Evolutionary conservation across 1,139 yeast genomes (phyloP).

Genomic region (Hyphopichia burtonii): DNA sequence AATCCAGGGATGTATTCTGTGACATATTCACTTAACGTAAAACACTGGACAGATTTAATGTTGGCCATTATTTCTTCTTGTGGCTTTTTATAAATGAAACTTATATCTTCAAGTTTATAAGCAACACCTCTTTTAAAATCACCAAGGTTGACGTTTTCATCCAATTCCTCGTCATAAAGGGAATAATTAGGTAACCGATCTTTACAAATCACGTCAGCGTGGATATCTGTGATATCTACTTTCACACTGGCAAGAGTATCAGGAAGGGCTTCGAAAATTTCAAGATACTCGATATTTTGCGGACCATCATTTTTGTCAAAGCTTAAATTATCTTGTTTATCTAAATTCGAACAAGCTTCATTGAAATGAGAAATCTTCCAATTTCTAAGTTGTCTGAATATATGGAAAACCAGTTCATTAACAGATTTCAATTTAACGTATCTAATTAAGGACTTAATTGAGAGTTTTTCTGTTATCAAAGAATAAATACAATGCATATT

Average conservation of each 20-base stretch:
- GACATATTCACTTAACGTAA: slow-evolving; percentile 40
- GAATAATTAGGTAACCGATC: slow-evolving; percentile 41
- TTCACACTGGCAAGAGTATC: slow-evolving; percentile 24
- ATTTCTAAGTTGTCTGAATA: slow-evolving; percentile 35
- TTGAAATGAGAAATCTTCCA: slow-evolving; percentile 26
- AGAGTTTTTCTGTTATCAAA: slow-evolving; percentile 17
- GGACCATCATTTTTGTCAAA: neutral
- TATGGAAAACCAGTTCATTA: slow-evolving; percentile 38
- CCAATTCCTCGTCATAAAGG: slow-evolving; percentile 22
- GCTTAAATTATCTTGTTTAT: neutral
- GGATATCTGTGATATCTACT: slow-evolving; percentile 24
- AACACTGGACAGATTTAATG: slow-evolving; percentile 26
- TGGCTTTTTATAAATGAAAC: slow-evolving; percentile 21
- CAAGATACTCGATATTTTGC: slow-evolving; percentile 11
- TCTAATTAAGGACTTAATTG: slow-evolving; percentile 27
- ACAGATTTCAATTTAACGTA: slow-evolving; percentile 32
- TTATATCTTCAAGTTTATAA: slow-evolving; percentile 21
- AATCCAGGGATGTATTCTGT: slow-evolving; percentile 38
- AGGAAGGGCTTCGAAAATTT: slow-evolving; percentile 35
- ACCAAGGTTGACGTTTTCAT: slow-evolving; percentile 32
- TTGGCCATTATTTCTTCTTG: slow-evolving; percentile 20
- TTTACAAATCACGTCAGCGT: slow-evolving; percentile 40
- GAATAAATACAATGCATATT: slow-evolving; percentile 28
- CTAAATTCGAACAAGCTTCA: slow-evolving; percentile 16
- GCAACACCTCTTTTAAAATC: slow-evolving; percentile 44